Evolutionary conservation across 108 stramenopile species (phyloP).

Genomic region (Cylindrotheca closterium): DNA sequence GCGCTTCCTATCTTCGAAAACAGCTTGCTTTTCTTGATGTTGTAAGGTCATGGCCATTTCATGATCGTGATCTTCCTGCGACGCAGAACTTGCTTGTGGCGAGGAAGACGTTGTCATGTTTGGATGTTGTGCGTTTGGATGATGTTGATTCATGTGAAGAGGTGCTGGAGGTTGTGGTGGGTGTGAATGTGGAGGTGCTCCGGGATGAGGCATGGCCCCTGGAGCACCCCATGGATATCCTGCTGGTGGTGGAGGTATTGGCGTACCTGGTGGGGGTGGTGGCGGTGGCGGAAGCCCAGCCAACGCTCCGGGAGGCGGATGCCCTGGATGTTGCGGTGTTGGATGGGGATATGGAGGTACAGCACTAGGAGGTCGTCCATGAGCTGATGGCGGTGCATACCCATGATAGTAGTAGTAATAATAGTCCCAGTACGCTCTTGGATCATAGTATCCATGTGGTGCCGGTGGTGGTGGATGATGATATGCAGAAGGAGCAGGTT

Average conservation of each 20-base stretch:
- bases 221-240: constrained; percentile 4
- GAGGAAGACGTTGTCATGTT: background rate
- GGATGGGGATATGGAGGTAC: constrained; percentile 5
- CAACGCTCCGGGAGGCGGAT: constrained; percentile 3
- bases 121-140: background rate
- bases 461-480: constrained; percentile 3
- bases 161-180: constrained; percentile 21
- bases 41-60: constrained; percentile 72
- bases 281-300: constrained; percentile 7
- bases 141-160: background rate
- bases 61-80: constrained; percentile 74
- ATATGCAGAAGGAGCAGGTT: constrained; percentile 2
- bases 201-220: background rate
- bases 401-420: constrained; percentile 22
- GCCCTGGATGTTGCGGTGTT: constrained; percentile 11
- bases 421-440: constrained; percentile 20
- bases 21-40: constrained; percentile 69
- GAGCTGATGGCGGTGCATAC: constrained; percentile 9
- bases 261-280: background rate
- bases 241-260: too few species aligned
- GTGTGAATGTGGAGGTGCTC: constrained; percentile 3
- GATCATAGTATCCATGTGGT: constrained; percentile 4
- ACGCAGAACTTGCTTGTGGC: constrained; percentile 3
- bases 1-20: constrained; percentile 35
- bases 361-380: background rate